Percentiles rank a stretch among this genome's conserved stretches.
Evolutionary conservation across 331 rosid genomes (phyloP).

Genomic region (Pyrus hybrid): DNA sequence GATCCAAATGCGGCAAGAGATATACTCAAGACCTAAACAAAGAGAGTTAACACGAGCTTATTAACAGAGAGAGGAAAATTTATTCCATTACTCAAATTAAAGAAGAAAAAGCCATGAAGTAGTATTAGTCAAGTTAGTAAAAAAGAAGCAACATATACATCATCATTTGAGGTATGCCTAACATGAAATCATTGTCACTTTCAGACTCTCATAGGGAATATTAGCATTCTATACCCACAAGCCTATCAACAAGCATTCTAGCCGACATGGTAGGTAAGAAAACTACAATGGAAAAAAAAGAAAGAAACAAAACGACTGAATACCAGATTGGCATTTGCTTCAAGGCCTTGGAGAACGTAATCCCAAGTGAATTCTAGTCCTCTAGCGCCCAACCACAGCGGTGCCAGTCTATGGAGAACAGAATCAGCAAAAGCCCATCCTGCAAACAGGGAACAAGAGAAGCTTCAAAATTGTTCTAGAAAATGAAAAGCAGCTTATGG

Average conservation of each 20-base stretch:
- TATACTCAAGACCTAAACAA: slow-evolving; percentile 72
- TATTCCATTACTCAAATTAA: neutral
- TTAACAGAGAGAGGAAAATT: neutral
- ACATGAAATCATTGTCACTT: neutral
- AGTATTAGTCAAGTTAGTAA: neutral
- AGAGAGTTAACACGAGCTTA: slow-evolving; percentile 8
- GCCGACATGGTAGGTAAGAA: neutral
- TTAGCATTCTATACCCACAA: neutral
- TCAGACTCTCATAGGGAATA: neutral
- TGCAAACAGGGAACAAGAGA: slow-evolving; percentile 29
- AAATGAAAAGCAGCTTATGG: slow-evolving; percentile 1
- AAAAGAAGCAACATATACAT: neutral
- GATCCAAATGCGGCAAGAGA: slow-evolving; percentile 95
- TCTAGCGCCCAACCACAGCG: slow-evolving; percentile 99
- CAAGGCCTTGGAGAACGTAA: slow-evolving; percentile 85
- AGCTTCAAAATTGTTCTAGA: neutral
- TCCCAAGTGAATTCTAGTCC: slow-evolving; percentile 99
- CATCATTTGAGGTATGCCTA: neutral
- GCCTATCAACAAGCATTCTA: neutral
- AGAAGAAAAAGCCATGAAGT: neutral
- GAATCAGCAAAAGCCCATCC: slow-evolving; percentile 99
- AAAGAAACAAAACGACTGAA: neutral
- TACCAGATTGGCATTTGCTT: slow-evolving; percentile 98
- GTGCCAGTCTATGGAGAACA: slow-evolving; percentile 86
- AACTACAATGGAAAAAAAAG: neutral